Conservation (phyloP, 345 rosid genomes). For the Gossypium sturtianum region DNA sequence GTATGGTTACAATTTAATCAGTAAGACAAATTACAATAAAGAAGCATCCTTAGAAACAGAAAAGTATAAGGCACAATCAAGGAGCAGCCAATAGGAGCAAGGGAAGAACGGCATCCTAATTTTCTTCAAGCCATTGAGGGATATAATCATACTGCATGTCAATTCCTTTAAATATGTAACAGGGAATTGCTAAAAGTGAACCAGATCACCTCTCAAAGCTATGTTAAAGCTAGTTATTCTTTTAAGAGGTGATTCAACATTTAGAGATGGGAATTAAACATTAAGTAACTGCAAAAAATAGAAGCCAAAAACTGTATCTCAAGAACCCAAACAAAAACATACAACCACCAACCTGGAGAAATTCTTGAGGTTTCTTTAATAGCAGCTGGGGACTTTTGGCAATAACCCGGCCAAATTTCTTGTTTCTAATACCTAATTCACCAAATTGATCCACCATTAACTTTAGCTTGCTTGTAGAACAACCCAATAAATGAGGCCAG, state of each 20-base stretch:
- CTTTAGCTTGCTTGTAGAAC: slow-evolving; percentile 61
- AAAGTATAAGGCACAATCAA: neutral
- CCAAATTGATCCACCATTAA: slow-evolving; percentile 52
- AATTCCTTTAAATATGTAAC: neutral
- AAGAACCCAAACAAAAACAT: neutral
- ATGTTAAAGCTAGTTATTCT: neutral
- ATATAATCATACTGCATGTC: neutral
- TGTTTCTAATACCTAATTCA: slow-evolving; percentile 46
- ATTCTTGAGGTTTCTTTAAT: slow-evolving; percentile 61
- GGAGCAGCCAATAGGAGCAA: neutral
- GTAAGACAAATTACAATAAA: neutral
- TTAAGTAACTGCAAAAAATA: neutral
- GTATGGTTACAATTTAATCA: neutral
- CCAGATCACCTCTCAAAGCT: slow-evolving; percentile 3
- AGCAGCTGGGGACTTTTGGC: slow-evolving; percentile 80
- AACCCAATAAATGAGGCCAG: slow-evolving; percentile 80
- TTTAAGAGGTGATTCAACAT: neutral
- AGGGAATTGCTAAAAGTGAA: neutral
- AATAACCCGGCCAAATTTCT: slow-evolving; percentile 63
- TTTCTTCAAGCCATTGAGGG: neutral
- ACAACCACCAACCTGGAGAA: slow-evolving; percentile 41
- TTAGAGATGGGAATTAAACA: neutral
- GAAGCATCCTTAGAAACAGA: neutral
- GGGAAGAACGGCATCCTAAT: neutral
- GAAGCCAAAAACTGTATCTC: neutral